These are phyloP conservation scores for Neoscytalidium dimidiatum DNA, from an alignment of 2,329 filamentous ascomycete species.

Conservation along the genomic window DNA sequence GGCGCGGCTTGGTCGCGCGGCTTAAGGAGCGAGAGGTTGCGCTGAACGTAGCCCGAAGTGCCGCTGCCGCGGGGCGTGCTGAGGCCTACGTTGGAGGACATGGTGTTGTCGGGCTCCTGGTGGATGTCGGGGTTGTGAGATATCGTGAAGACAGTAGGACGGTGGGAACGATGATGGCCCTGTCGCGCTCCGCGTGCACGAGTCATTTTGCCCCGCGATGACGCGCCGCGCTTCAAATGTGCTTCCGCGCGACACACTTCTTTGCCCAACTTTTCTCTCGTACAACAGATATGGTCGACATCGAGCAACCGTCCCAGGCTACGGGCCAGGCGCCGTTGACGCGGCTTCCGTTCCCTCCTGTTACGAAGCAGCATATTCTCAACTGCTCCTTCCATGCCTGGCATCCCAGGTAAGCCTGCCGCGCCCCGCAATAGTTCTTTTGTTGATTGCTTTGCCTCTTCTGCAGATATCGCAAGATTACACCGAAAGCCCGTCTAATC, in stretches of 20 bases:
- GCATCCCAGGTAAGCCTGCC: slow-evolving; percentile 67
- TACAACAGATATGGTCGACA: neutral
- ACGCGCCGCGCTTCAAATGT: neutral
- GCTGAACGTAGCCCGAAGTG: slow-evolving; percentile 96
- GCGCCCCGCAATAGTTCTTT: neutral
- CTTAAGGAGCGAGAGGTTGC: slow-evolving; percentile 85
- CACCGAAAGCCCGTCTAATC: slow-evolving; percentile 84
- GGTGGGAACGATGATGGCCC: slow-evolving; percentile 2
- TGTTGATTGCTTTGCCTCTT: neutral
- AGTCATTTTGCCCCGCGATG: slow-evolving; percentile 20
- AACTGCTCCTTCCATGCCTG: slow-evolving; percentile 94
- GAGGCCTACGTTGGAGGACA: slow-evolving; percentile 98
- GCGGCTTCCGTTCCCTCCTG: slow-evolving; percentile 71
- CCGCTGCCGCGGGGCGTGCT: slow-evolving; percentile 91
- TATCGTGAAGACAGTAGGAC: neutral
- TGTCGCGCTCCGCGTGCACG: neutral
- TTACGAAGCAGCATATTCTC: slow-evolving; percentile 83
- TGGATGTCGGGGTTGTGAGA: neutral
- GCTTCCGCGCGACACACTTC: neutral
- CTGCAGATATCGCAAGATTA: slow-evolving; percentile 72
- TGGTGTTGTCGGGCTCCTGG: slow-evolving; percentile 40
- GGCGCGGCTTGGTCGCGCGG: slow-evolving; percentile 88
- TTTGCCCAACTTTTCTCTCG: neutral
- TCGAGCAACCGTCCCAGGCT: neutral
- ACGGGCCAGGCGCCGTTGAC: slow-evolving; percentile 28